These are phyloP conservation scores for Apophysomyces trapeziformis DNA, from an alignment of 371 early-diverging fungal genomes.

Conservation along the genomic window DNA sequence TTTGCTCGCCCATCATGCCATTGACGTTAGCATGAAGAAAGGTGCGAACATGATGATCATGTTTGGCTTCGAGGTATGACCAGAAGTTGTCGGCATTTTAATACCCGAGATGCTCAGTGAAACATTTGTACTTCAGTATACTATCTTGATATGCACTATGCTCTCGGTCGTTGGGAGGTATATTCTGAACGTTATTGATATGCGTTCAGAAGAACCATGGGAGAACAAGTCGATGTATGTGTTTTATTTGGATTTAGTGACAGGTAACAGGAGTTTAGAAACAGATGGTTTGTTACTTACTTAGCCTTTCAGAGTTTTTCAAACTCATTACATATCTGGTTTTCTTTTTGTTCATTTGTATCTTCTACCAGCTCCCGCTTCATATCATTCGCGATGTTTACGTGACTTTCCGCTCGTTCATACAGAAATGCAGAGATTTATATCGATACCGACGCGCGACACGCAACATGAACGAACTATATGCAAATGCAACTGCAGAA, in stretches of 20 bases:
- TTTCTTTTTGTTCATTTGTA: conserved; percentile 86
- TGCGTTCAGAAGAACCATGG: conserved; percentile 86
- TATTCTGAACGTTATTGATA: conserved; percentile 82
- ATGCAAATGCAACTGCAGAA: conserved; percentile 85
- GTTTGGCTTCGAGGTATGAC: conserved; percentile 91
- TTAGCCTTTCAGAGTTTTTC: conserved; percentile 71
- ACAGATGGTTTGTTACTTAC: background rate
- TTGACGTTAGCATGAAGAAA: conserved; percentile 57
- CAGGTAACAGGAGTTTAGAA: conserved; percentile 53
- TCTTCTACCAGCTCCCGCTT: conserved; percentile 84
- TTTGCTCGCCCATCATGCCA: conserved; percentile 70
- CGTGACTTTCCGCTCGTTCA: conserved; percentile 87
- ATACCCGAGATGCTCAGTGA: background rate
- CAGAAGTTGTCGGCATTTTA: background rate
- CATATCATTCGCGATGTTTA: conserved; percentile 97
- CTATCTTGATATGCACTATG: conserved; percentile 78
- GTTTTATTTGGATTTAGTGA: conserved; percentile 84
- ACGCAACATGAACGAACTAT: conserved; percentile 92
- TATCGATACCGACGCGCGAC: conserved; percentile 93
- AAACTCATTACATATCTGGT: conserved; percentile 84
- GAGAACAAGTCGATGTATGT: conserved; percentile 92
- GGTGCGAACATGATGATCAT: conserved; percentile 93
- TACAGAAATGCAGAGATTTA: conserved; percentile 85
- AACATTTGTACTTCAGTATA: conserved; percentile 62
- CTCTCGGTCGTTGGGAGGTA: conserved; percentile 82